Evolutionary conservation across 2,329 filamentous ascomycete genomes (phyloP).

Genomic region (Phaeosphaeriaceae sp.): DNA sequence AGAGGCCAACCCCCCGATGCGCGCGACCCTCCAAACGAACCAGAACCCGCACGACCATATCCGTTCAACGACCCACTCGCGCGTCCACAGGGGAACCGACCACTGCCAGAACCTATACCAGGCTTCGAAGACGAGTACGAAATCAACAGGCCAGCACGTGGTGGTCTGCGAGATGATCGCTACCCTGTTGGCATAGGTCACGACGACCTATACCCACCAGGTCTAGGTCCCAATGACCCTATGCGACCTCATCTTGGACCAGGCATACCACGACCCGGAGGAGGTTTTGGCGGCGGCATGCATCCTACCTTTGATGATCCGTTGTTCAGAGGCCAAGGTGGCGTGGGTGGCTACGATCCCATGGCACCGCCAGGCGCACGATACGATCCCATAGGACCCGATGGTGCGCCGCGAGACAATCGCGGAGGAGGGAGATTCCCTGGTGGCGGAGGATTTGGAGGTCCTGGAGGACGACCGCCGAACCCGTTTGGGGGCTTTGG

Average conservation of each 20-base stretch:
- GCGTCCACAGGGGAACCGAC: conserved; percentile 61
- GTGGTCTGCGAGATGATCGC: conserved; percentile 54
- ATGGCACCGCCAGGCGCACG: conserved; percentile 86
- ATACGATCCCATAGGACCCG: conserved; percentile 79
- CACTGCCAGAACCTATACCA: conserved; percentile 81
- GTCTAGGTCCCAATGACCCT: conserved; percentile 85
- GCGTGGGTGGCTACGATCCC: conserved; percentile 65
- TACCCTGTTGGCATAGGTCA: conserved; percentile 77
- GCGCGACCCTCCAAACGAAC: conserved; percentile 58
- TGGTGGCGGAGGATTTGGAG: conserved; percentile 55
- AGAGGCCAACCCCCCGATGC: conserved; percentile 47
- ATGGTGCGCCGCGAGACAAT: conserved; percentile 52
- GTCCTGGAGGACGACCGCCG: conserved; percentile 55
- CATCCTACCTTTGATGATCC: conserved; percentile 95
- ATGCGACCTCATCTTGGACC: conserved; percentile 71
- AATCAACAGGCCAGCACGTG: conserved; percentile 71
- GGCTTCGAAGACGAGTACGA: conserved; percentile 95
- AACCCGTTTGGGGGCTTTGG: conserved; percentile 69
- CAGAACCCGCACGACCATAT: conserved; percentile 69
- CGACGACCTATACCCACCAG: conserved; percentile 85
- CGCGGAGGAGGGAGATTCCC: conserved; percentile 40
- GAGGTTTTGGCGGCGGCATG: conserved; percentile 81
- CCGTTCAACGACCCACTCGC: conserved; percentile 74
- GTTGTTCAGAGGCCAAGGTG: conserved; percentile 71
- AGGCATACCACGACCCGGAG: conserved; percentile 62